A percentile compares a stretch with the other conserved stretches of the same genome.
These are phyloP conservation scores for Podospora sp. DNA, from an alignment of 495 filamentous ascomycete species.

Conservation along the genomic window DNA sequence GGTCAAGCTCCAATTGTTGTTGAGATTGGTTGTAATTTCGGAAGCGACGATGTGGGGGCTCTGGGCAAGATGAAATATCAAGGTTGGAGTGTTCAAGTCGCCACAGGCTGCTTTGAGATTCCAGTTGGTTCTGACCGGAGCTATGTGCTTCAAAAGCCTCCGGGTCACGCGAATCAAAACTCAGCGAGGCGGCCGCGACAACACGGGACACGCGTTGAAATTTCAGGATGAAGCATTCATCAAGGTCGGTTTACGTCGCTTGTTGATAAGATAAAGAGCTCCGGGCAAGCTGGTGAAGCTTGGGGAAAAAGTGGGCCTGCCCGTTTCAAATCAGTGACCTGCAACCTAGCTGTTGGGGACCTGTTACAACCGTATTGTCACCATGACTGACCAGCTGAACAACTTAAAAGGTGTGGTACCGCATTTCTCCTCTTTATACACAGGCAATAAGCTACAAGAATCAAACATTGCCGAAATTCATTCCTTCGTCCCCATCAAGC, in stretches of 20 bases:
- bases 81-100: too few species aligned
- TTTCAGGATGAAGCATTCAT: slow-evolving; percentile 18
- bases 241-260: not conserved
- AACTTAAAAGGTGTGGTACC: not conserved
- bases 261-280: slow-evolving; percentile 19
- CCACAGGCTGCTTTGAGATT: too few species aligned
- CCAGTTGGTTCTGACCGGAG: too few species aligned
- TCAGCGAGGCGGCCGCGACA: not conserved
- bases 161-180: not conserved
- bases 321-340: not conserved
- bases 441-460: not conserved
- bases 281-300: not conserved
- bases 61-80: not conserved
- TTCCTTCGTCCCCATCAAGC: not conserved
- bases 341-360: not conserved
- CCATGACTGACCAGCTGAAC: too few species aligned
- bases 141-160: not conserved
- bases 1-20: not conserved
- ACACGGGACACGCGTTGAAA: not conserved
- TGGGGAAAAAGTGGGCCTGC: not conserved
- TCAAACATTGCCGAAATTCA: not conserved
- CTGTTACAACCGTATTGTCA: not conserved
- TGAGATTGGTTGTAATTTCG: not conserved
- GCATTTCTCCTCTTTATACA: not conserved
- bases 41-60: not conserved